phyloP scores from a whole-genome alignment of 176 grass and related monocot genomes.

The Pharus latifolius region DNA sequence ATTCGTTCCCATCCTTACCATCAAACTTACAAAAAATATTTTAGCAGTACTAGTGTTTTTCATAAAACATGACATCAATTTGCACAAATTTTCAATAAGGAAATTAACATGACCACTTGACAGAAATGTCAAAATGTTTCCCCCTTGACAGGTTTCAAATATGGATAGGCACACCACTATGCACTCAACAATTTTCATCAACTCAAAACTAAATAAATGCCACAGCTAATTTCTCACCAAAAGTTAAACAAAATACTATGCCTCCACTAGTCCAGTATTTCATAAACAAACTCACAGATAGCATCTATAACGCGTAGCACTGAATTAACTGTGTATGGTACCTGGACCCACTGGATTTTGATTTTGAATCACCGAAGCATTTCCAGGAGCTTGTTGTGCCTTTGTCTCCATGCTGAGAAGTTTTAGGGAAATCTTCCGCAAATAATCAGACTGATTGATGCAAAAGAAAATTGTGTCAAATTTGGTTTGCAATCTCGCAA shows the following conservation, averaged over 20 bases:
- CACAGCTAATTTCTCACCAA: not conserved
- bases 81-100: too few species aligned
- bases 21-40: too few species aligned
- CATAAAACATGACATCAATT: not conserved
- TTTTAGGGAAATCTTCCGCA: conserved; percentile 82
- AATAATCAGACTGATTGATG: conserved; percentile 68
- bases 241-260: not conserved
- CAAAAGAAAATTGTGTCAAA: conserved; percentile 15
- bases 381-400: conserved; percentile 40
- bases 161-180: not conserved
- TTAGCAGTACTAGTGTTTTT: too few species aligned
- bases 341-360: conserved; percentile 51
- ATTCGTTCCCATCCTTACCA: too few species aligned
- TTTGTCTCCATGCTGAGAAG: conserved; percentile 83
- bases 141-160: not conserved
- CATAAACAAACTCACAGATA: too few species aligned
- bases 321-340: conserved; percentile 2
- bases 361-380: conserved; percentile 35
- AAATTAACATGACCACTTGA: too few species aligned
- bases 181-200: not conserved
- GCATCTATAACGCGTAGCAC: not conserved
- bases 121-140: not conserved
- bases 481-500: not conserved
- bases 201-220: not conserved
- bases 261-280: not conserved